Evolutionary conservation across 352 stramenopile genomes (phyloP).

Genomic region (Phytophthora pinifolia): DNA sequence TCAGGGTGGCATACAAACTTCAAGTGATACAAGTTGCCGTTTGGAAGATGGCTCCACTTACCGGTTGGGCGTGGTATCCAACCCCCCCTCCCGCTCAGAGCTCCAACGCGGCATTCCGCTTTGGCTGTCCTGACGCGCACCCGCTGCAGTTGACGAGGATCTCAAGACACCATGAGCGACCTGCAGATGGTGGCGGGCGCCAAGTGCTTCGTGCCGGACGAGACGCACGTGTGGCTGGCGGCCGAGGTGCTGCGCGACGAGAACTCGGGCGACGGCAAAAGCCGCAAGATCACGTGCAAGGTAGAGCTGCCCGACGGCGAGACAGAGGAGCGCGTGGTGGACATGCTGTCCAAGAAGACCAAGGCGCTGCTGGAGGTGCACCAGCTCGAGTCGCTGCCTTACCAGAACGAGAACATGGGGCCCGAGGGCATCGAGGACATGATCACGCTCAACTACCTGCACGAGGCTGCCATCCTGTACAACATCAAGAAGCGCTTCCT

Average conservation of each 20-base stretch:
- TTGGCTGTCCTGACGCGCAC: conserved; percentile 19
- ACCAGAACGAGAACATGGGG: conserved; percentile 80
- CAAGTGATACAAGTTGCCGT: conserved; percentile 9
- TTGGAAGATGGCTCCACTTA: conserved; percentile 26
- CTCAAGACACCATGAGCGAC: conserved; percentile 33
- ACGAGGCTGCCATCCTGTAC: conserved; percentile 90
- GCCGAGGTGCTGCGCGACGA: conserved; percentile 76
- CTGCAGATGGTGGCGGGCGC: conserved; percentile 66
- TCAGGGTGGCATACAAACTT: conserved; percentile 11
- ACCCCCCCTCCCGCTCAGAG: conserved; percentile 14
- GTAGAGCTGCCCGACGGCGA: conserved; percentile 51
- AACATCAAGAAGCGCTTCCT: conserved; percentile 89
- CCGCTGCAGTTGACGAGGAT: conserved; percentile 3
- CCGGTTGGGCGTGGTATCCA: conserved; percentile 23
- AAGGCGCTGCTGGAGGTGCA: conserved; percentile 71
- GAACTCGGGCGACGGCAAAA: conserved; percentile 55
- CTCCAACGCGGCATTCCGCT: conserved; percentile 24
- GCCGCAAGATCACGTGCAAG: conserved; percentile 65
- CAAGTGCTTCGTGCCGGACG: conserved; percentile 88
- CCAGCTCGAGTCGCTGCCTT: conserved; percentile 77
- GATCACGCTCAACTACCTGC: conserved; percentile 89
- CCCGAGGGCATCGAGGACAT: conserved; percentile 81
- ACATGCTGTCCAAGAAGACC: conserved; percentile 72
- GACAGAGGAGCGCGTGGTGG: conserved; percentile 64
- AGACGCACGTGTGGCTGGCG: conserved; percentile 83